These are phyloP conservation scores for Spirogloea muscicola DNA, from an alignment of 139 green algal genomes.

Conservation along the genomic window DNA sequence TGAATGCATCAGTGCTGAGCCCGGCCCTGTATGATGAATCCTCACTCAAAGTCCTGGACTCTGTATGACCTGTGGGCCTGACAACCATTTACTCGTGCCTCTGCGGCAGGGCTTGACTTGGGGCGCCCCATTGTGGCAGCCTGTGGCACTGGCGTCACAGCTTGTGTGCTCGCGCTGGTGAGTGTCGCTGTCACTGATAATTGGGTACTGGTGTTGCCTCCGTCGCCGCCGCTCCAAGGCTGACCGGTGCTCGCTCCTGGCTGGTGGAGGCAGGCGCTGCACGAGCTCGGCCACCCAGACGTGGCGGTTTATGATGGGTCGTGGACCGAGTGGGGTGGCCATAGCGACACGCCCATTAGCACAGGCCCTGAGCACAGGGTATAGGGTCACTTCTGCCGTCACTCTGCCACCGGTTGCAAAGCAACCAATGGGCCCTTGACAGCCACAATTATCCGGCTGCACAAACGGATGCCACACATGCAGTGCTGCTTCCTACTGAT, in stretches of 20 bases:
- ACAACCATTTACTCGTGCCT: too few relatives aligned
- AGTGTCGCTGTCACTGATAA: background rate
- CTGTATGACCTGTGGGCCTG: too few relatives aligned
- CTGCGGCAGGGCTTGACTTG: conserved; percentile 30
- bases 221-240: background rate
- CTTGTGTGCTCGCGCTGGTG: conserved; percentile 78
- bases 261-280: conserved; percentile 41
- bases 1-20: too few relatives aligned
- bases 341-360: conserved; percentile 3
- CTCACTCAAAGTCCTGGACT: too few relatives aligned
- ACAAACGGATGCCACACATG: too few relatives aligned
- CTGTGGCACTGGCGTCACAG: conserved; percentile 89
- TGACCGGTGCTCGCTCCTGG: background rate
- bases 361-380: too few relatives aligned
- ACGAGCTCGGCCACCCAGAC: conserved; percentile 54
- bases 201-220: background rate
- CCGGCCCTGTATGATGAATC: too few relatives aligned
- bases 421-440: too few relatives aligned
- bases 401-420: too few relatives aligned
- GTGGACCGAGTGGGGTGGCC: conserved; percentile 87
- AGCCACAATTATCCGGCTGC: too few relatives aligned
- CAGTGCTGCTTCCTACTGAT: too few relatives aligned
- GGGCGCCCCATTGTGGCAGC: conserved; percentile 56
- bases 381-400: too few relatives aligned
- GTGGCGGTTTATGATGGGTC: conserved; percentile 87